Evolutionary conservation across 2,329 filamentous ascomycete genomes (phyloP).

Genomic region (Penicillium capsulatum): DNA sequence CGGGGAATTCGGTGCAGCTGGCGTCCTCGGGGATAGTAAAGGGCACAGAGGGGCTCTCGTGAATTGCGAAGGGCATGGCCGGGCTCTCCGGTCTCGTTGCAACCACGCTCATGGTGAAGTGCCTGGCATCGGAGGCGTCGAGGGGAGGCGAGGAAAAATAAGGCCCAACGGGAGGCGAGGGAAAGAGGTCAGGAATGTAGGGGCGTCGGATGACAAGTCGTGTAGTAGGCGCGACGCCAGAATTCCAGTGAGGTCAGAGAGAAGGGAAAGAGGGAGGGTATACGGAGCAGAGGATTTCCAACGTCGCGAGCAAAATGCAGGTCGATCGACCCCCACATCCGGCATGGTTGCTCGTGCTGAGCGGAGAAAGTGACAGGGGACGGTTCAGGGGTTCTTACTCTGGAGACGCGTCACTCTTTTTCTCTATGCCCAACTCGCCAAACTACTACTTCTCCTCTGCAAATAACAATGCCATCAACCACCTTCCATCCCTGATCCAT

Average conservation of each 20-base stretch:
- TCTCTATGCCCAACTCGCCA: too few species aligned
- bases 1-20: conserved; percentile 29
- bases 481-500: not conserved
- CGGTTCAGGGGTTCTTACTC: conserved; percentile 20
- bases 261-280: not conserved
- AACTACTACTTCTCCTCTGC: too few species aligned
- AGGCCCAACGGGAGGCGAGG: conserved; percentile 11
- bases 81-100: conserved; percentile 37
- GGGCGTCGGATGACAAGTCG: conserved; percentile 8
- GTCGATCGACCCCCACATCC: conserved; percentile 24
- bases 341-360: conserved; percentile 19
- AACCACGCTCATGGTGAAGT: conserved; percentile 38
- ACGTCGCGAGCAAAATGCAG: not conserved
- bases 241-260: conserved; percentile 11
- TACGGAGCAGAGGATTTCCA: not conserved
- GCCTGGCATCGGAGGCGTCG: conserved; percentile 19
- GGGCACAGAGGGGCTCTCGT: conserved; percentile 30
- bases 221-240: conserved; percentile 14
- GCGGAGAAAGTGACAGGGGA: conserved; percentile 23
- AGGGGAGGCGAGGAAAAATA: conserved; percentile 12
- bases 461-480: too few species aligned
- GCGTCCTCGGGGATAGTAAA: conserved; percentile 25
- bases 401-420: too few species aligned
- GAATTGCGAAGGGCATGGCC: conserved; percentile 30
- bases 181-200: conserved; percentile 22